phyloP scores from a whole-genome alignment of 257 asterid genomes.

The Salvia rosmarinus region DNA sequence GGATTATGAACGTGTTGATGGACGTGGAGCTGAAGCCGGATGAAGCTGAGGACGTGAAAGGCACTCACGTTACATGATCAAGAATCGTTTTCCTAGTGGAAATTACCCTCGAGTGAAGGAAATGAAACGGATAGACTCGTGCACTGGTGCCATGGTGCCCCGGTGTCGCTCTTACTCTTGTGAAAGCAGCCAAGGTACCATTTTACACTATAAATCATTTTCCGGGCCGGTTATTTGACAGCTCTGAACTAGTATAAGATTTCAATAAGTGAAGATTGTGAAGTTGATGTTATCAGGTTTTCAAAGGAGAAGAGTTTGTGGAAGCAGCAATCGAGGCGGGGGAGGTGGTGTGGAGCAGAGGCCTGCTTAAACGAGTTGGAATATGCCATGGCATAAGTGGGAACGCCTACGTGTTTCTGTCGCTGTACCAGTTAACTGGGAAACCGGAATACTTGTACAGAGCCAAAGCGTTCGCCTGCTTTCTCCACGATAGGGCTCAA shows the following conservation, averaged over 20 bases:
- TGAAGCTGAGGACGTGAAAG: slow-evolving; percentile 69
- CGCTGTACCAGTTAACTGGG: slow-evolving; percentile 73
- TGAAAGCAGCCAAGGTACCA: slow-evolving; percentile 67
- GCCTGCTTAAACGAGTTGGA: slow-evolving; percentile 82
- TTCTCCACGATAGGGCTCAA: slow-evolving; percentile 62
- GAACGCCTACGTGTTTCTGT: slow-evolving; percentile 70
- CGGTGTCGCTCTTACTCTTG: slow-evolving; percentile 81
- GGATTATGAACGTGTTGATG: slow-evolving; percentile 71
- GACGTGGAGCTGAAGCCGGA: slow-evolving; percentile 74
- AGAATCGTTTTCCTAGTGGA: slow-evolving; percentile 68
- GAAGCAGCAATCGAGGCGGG: slow-evolving; percentile 73
- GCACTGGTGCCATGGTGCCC: slow-evolving; percentile 95
- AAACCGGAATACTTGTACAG: slow-evolving; percentile 62
- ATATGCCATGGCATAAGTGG: slow-evolving; percentile 89
- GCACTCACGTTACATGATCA: slow-evolving; percentile 66
- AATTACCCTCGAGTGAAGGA: slow-evolving; percentile 83
- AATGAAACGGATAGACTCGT: slow-evolving; percentile 70
- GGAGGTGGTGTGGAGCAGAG: slow-evolving; percentile 80
- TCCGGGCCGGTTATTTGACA: too few species aligned
- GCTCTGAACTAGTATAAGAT: too few species aligned
- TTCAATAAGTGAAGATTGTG: neutral
- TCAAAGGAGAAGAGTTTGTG: slow-evolving; percentile 60
- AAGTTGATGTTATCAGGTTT: slow-evolving; percentile 51
- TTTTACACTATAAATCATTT: too few species aligned
- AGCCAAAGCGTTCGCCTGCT: slow-evolving; percentile 78